phyloP scores from a whole-genome alignment of 495 filamentous ascomycete genomes.

The Penicillium fimorum region DNA sequence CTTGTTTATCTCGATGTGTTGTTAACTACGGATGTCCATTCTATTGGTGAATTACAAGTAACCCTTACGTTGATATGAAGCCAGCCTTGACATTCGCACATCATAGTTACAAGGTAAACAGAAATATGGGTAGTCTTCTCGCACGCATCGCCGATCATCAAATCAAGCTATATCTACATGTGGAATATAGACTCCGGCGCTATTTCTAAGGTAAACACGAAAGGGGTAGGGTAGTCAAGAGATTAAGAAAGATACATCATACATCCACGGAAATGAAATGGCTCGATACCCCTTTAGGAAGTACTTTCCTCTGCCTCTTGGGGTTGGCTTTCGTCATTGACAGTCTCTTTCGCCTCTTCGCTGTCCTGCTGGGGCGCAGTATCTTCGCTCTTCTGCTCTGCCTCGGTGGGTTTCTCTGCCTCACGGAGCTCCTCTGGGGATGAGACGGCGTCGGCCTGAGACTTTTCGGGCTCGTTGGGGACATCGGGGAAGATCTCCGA shows the following conservation, averaged over 20 bases:
- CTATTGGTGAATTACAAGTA: background rate
- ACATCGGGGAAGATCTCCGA: slow-evolving; percentile 48
- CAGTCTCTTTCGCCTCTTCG: background rate
- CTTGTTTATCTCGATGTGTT: background rate
- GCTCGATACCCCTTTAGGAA: background rate
- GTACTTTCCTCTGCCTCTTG: slow-evolving; percentile 10
- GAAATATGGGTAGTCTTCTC: slow-evolving; percentile 2
- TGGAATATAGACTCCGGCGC: slow-evolving; percentile 11
- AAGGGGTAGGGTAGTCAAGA: slow-evolving; percentile 4
- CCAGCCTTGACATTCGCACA: background rate
- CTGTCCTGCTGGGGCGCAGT: slow-evolving; percentile 3
- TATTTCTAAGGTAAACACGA: slow-evolving; percentile 25
- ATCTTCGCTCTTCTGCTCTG: slow-evolving; percentile 17
- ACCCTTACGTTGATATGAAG: background rate
- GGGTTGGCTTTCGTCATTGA: slow-evolving; percentile 4
- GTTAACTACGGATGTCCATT: background rate
- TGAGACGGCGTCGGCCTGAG: slow-evolving; percentile 20
- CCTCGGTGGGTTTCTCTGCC: slow-evolving; percentile 12
- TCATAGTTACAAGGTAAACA: slow-evolving; percentile 43
- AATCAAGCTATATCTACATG: slow-evolving; percentile 26
- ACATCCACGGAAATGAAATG: background rate
- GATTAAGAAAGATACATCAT: background rate
- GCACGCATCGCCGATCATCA: slow-evolving; percentile 4
- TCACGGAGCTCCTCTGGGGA: slow-evolving; percentile 22
- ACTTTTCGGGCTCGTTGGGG: slow-evolving; percentile 26